Conservation (phyloP, 768 basidiomycete species). For the Lentinula guzmanii region DNA sequence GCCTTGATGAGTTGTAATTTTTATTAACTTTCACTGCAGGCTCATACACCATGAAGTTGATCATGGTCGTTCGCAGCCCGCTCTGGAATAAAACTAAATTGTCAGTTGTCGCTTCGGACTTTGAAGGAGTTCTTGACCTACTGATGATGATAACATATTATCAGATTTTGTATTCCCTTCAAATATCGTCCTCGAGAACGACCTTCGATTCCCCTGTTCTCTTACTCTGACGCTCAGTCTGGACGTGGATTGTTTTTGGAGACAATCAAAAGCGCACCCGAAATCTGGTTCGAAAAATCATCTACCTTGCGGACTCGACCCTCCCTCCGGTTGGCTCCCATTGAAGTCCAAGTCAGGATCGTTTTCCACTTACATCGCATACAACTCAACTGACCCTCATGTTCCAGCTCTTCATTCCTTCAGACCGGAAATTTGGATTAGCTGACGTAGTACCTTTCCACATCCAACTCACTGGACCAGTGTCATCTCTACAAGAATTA, state of each 20-base stretch:
- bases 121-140: neutral
- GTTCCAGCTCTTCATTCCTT: conserved; percentile 55
- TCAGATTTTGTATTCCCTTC: conserved; percentile 3
- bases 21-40: neutral
- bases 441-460: conserved; percentile 59
- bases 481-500: conserved; percentile 40
- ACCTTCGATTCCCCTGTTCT: conserved; percentile 3
- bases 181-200: conserved; percentile 11
- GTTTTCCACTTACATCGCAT: neutral
- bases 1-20: neutral
- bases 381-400: neutral
- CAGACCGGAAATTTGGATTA: conserved; percentile 45
- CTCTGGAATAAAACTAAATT: conserved; percentile 40
- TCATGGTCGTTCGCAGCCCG: conserved; percentile 27
- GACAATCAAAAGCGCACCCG: conserved; percentile 6
- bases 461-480: conserved; percentile 48
- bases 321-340: neutral
- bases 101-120: conserved; percentile 22
- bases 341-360: conserved; percentile 5
- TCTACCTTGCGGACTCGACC: neutral
- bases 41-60: conserved; percentile 40
- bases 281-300: conserved; percentile 3
- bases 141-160: neutral
- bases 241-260: neutral
- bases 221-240: neutral